Percentiles rank a stretch among this genome's conserved stretches.
These are phyloP conservation scores for Xanthoconium purpureum DNA, from an alignment of 768 basidiomycete genomes.

Conservation along the genomic window DNA sequence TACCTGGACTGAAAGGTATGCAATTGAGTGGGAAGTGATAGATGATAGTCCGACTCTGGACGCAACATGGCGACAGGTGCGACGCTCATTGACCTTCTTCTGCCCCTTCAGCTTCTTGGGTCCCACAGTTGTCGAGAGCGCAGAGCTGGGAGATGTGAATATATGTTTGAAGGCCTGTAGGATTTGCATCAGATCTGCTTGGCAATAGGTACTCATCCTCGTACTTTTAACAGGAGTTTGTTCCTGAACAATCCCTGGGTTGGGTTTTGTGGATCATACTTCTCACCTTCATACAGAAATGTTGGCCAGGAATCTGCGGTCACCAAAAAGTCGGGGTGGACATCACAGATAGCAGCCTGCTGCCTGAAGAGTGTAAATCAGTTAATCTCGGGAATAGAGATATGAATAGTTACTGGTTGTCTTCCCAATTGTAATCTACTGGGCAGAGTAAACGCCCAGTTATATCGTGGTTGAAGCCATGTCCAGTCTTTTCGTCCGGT, in stretches of 20 bases:
- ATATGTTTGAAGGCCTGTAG: not conserved
- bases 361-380: too few species aligned
- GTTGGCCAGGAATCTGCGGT: not conserved
- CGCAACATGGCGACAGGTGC: not conserved
- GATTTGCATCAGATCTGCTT: not conserved
- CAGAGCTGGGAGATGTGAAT: too few species aligned
- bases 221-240: not conserved
- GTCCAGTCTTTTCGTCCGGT: too few species aligned
- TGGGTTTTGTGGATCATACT: too few species aligned
- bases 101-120: not conserved
- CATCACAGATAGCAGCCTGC: too few species aligned
- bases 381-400: too few species aligned
- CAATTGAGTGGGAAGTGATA: not conserved
- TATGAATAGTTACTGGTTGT: too few species aligned
- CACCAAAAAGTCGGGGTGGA: not conserved
- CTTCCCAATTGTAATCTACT: too few species aligned
- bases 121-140: not conserved
- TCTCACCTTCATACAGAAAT: too few species aligned
- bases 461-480: too few species aligned
- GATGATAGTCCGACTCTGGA: not conserved
- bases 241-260: not conserved
- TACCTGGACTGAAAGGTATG: conserved; percentile 1
- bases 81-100: not conserved
- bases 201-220: too few species aligned
- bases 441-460: too few species aligned